Evolutionary conservation across 495 filamentous ascomycete species (phyloP).

Genomic region (Cercophora newfieldiana): DNA sequence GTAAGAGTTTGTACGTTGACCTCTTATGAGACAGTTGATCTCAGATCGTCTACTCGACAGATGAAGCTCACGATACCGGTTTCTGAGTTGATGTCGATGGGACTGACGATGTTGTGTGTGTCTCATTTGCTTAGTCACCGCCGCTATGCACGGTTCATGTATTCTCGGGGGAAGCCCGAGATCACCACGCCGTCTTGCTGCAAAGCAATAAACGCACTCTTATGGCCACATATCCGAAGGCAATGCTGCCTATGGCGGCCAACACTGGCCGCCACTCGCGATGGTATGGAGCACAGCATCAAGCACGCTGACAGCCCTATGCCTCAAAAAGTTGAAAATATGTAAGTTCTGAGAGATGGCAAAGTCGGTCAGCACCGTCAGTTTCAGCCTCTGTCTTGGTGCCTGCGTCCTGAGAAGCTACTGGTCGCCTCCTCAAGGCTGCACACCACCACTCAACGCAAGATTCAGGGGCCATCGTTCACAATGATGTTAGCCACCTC

Average conservation of each 20-base stretch:
- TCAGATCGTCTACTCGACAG: not conserved
- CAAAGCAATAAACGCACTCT: not conserved
- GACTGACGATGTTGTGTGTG: too few species aligned
- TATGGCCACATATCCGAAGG: not conserved
- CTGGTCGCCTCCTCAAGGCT: not conserved
- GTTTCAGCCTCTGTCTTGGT: not conserved
- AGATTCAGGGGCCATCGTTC: not conserved
- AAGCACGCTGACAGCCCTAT: not conserved
- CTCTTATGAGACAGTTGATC: not conserved
- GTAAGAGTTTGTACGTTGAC: too few species aligned
- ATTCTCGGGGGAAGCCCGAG: not conserved
- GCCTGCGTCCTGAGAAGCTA: not conserved
- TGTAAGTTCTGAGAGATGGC: not conserved
- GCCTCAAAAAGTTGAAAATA: not conserved
- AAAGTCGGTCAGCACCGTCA: not conserved
- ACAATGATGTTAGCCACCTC: too few species aligned
- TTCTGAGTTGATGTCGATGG: too few species aligned
- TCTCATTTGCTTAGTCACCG: not conserved
- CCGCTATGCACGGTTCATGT: too few species aligned
- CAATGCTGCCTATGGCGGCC: not conserved
- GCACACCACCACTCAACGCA: not conserved
- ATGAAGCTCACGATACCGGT: too few species aligned
- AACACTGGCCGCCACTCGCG: not conserved
- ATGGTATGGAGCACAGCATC: too few species aligned
- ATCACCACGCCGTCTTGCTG: not conserved